Percentiles rank a stretch among this genome's conserved stretches.
Evolutionary conservation across 2,329 filamentous ascomycete genomes (phyloP).

Genomic region (Penicillium freii): DNA sequence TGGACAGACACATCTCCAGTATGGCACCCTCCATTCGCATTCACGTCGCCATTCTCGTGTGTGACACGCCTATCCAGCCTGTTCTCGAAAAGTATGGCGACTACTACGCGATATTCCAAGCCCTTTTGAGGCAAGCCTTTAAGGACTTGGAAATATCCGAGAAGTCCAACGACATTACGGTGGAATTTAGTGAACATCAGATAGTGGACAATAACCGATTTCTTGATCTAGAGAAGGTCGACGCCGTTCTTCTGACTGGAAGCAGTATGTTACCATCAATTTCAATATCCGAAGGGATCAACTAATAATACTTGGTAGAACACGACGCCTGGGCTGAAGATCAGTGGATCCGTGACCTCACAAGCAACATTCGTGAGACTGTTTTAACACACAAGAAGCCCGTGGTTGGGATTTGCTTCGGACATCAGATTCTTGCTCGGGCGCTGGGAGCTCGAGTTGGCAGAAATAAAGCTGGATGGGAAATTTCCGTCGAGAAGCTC

Average conservation of each 20-base stretch:
- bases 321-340: conserved; percentile 46
- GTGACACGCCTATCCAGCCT: conserved; percentile 31
- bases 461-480: conserved; percentile 46
- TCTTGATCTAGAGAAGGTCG: conserved; percentile 23
- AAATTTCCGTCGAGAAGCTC: conserved; percentile 47
- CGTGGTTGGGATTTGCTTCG: conserved; percentile 51
- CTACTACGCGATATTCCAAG: conserved; percentile 23
- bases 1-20: background rate
- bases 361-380: conserved; percentile 39
- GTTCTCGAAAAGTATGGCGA: conserved; percentile 28
- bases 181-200: conserved; percentile 25
- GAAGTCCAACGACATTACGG: background rate
- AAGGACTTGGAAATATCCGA: conserved; percentile 7
- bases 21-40: conserved; percentile 6
- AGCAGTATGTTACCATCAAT: conserved; percentile 26
- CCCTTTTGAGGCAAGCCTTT: conserved; percentile 23
- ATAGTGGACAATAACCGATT: conserved; percentile 26
- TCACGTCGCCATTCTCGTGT: conserved; percentile 30
- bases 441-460: conserved; percentile 42
- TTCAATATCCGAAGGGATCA: background rate
- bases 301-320: conserved; percentile 17
- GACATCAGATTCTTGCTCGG: conserved; percentile 50
- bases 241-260: conserved; percentile 31
- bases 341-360: conserved; percentile 47
- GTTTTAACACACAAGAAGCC: conserved; percentile 24